Evolutionary conservation across 768 basidiomycete species (phyloP), one percentile per base, ranked within the genome.

Genomic region (Hysterangium stoloniferum): DNA sequence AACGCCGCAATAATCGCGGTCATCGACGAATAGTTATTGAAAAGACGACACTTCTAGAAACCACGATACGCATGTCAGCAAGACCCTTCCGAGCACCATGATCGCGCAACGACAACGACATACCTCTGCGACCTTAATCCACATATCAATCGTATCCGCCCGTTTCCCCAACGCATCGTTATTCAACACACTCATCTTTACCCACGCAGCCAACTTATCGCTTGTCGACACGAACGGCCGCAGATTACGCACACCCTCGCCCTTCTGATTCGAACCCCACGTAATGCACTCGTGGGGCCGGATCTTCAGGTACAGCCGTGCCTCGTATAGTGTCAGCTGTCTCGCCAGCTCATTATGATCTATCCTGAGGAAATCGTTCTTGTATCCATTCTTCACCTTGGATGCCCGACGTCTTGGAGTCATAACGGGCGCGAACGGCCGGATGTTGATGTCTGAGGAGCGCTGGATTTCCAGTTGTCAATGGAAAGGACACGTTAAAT

Each of bases 51-150:
- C 74, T 78, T 82, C 84, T 87, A 53, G n/a, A 54, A 47, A 7
- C 28, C 25, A 45, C n/a, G 50, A 22, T 1, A 24, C 43, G 15
- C 11, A 20, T 15, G 12, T 57, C 31, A 59, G 54, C n/a, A 42
- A 31, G 51, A 33, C 29, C 7, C n/a, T 51, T 15, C 25, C 22
- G 25, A 48, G 6, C 9, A 40, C 8, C 19, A 6, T 24, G 27
- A 40, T n/a, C n/a, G n/a, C n/a, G n/a, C 12, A 27, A 38, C 38
- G 34, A 47, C 3, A n/a, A 34, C 19, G 17, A 62, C 75, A 58
- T 57, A 85, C 86, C 75, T 88, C 84, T 6, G 86, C 83, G 17
- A 86, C 81, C 59, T 76, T 81, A 56, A 87, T 80, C 85, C 85
- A 88, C 59, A 80, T 76, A 52, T 85, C 82, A 32, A 85, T 66